These are phyloP conservation scores for Colletotrichum sojae DNA, from an alignment of 2,329 filamentous ascomycete genomes.

Conservation along the genomic window DNA sequence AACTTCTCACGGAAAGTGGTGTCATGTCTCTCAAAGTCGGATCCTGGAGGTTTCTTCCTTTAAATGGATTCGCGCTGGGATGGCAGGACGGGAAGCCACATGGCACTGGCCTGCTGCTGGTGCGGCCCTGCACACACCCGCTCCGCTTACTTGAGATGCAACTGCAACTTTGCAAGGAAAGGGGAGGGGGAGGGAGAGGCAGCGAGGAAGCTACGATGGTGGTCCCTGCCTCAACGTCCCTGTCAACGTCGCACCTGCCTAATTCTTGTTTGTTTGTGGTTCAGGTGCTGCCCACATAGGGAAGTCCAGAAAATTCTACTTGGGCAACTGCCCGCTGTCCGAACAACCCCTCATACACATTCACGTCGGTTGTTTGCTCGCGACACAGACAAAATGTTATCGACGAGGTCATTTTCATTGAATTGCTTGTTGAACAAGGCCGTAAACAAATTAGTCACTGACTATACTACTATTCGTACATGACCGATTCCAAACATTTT, in stretches of 20 bases:
- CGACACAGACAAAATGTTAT: neutral
- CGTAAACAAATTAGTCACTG: conserved; percentile 19
- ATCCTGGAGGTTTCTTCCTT: neutral
- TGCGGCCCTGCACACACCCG: neutral
- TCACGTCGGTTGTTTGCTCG: neutral
- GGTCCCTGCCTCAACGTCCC: conserved; percentile 24
- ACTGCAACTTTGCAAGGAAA: neutral
- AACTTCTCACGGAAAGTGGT: conserved; percentile 8
- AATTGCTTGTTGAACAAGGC: neutral
- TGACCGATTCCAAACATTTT: conserved; percentile 21
- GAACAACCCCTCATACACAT: neutral
- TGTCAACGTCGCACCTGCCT: conserved; percentile 31
- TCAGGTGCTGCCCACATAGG: conserved; percentile 3
- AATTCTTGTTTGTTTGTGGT: conserved; percentile 30
- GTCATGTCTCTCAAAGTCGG: conserved; percentile 1
- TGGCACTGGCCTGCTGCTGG: neutral
- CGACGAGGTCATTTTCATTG: neutral
- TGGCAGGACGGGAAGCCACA: conserved; percentile 32
- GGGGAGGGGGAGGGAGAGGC: neutral
- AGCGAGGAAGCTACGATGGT: conserved; percentile 23
- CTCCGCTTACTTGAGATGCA: too few relatives aligned
- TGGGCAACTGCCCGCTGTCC: neutral
- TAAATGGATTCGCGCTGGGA: neutral
- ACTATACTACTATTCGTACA: conserved; percentile 33
- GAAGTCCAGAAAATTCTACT: conserved; percentile 8